Base-by-base conservation (phyloP, 108 stramenopile genomes). In the Nitzschia palea region DNA sequence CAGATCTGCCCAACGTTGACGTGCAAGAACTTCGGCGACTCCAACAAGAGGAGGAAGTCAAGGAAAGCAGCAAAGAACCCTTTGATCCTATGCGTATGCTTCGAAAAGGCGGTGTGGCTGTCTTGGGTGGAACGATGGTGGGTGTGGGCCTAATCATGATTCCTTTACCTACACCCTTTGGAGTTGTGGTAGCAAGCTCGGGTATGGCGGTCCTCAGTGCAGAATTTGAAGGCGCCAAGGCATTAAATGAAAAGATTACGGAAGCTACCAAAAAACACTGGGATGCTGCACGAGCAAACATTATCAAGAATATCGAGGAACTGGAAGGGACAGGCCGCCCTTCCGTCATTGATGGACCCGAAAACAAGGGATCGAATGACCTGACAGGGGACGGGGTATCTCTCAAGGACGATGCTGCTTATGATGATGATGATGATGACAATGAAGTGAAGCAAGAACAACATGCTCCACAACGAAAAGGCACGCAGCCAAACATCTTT, bases 71-170 rank as follows among this genome's bases (percentile, higher is more conserved):
- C 5, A 29, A 32, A 28, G 59, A 62, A 33, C 22, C 15, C 1
- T 26, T 32, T 1, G 0, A 40, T 10, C 61, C 70, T n/a, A 32
- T 66, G 28, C 48, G 69, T 42, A 55, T 61, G 58, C 54, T 70
- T 15, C 65, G 77, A 22, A 83, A 83, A 54, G 78, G 77, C n/a
- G 81, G 73, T 2, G 74, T 68, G n/a, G 81, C 81, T 36, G 81
- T 60, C 14, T 69, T 68, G 2, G 81, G 81, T 53, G 81, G 81
- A 47, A 48, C 78, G 18, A 62, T 79, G 68, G 73, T 83, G 2
- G 83, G 44, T 25, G 53, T 77, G 0, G 83, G 83, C 4, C 28
- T 76, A 6, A 52, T 77, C 18, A 70, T 84, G 76, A 79, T 80
- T 53, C 83, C 83, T 31, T 35, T 84, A 26, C 83, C 83, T 18